These are phyloP conservation scores for Phytophthora podocarpi DNA, from an alignment of 352 stramenopile genomes.

Conservation along the genomic window DNA sequence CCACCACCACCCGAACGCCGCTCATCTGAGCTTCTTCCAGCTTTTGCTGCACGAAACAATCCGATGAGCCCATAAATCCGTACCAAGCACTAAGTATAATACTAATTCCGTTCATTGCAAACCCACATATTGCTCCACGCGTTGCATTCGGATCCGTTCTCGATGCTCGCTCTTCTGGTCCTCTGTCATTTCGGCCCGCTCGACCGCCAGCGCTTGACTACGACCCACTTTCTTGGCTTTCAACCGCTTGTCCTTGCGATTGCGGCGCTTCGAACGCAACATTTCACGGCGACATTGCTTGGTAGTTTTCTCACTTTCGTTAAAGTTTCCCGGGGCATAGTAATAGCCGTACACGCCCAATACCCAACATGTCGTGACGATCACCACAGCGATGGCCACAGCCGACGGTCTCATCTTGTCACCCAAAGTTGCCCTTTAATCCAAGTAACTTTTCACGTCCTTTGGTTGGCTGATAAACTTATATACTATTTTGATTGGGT, in stretches of 20 bases:
- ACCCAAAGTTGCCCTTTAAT: slow-evolving; percentile 1
- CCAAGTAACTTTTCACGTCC: too few relatives aligned
- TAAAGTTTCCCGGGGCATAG: neutral
- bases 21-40: slow-evolving; percentile 45
- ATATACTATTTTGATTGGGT: slow-evolving; percentile 25
- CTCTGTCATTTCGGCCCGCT: slow-evolving; percentile 35
- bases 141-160: slow-evolving; percentile 70
- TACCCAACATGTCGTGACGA: neutral
- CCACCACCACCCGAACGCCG: slow-evolving; percentile 67
- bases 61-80: neutral
- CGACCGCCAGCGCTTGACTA: neutral
- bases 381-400: slow-evolving; percentile 1
- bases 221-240: slow-evolving; percentile 31
- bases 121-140: slow-evolving; percentile 80
- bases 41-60: slow-evolving; percentile 63
- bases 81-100: too few relatives aligned
- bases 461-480: slow-evolving; percentile 1
- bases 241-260: slow-evolving; percentile 38
- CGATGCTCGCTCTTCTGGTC: slow-evolving; percentile 55
- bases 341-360: slow-evolving; percentile 1
- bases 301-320: neutral
- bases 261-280: slow-evolving; percentile 31
- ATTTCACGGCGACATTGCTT: slow-evolving; percentile 24
- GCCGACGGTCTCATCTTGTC: slow-evolving; percentile 15
- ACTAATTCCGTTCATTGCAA: neutral